These are phyloP conservation scores for Citrus reticulata DNA, from an alignment of 345 rosid species.

Conservation along the genomic window DNA sequence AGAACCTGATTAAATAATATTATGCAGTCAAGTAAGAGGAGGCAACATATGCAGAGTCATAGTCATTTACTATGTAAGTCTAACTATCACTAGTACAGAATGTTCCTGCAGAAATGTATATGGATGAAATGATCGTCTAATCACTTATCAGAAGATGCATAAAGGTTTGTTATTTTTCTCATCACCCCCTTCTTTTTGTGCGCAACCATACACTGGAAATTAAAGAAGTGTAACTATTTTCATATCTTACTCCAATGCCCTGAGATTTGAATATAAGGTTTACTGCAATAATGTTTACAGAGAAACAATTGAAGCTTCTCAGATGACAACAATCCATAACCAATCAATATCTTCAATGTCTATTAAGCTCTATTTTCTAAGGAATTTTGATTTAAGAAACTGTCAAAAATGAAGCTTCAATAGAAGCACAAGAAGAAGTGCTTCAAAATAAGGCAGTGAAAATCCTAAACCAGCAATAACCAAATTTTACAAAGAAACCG, in stretches of 20 bases:
- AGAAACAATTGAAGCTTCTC: neutral
- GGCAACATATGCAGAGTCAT: neutral
- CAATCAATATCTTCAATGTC: neutral
- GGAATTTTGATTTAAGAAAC: neutral
- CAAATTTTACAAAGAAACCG: neutral
- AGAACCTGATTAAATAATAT: conserved; percentile 50
- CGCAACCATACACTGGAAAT: neutral
- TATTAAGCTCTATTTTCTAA: neutral
- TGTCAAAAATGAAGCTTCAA: neutral
- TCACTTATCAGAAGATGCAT: neutral
- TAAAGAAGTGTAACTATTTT: neutral
- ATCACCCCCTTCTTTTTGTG: neutral
- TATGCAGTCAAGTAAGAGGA: neutral
- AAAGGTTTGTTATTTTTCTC: neutral
- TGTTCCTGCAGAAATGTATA: neutral
- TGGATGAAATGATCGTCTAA: neutral
- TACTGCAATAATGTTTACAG: neutral
- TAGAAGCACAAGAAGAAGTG: neutral
- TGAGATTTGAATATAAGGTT: neutral
- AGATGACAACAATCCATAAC: neutral
- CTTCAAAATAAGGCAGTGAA: neutral
- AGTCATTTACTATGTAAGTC: neutral
- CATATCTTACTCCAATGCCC: neutral
- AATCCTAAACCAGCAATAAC: neutral
- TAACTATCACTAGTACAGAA: neutral